Base-by-base conservation (phyloP, 176 grass and related monocot genomes). In the Raddia guianensis region DNA sequence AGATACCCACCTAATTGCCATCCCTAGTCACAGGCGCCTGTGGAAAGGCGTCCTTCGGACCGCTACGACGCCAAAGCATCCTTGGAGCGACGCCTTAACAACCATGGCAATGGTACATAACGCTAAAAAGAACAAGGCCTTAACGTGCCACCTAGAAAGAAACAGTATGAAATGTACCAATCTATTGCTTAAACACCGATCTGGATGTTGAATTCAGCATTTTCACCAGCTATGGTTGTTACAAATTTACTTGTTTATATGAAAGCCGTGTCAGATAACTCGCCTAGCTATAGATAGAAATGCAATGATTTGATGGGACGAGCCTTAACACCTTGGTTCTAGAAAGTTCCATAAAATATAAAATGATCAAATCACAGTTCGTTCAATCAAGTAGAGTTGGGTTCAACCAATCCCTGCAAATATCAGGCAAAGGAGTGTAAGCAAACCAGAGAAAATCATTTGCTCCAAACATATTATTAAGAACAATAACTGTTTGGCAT, bases 381-480 rank as follows among this genome's bases (percentile, higher is more conserved):
- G 61, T 83, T 88, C 85, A 99, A 70, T 89, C 76, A 88, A 99
- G 88, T 12, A 99, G 79, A 60, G 77, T 66, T 49, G 72, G 78
- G 81, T 99, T 99, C 84, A 93, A 75, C 92, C 96, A 99, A 78
- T 99, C 92, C 84, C 96, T 99, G 90, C 21, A 89, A 91, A 48
- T 47, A 48, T 15, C 42, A 45, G 49, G 19, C 0, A 52, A 64
- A 89, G 73, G 2, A 47, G 80, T 32, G 19, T 87, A 55, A 78
- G 47, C 9, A 69, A 64, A 58, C 53, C 11, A 45, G 72, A 66
- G 7, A 14, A 73, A 56, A 6, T 57, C 11, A 5, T 63, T 42
- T 18, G 52, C 44, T 50, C 14, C 27, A 33, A 88, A 46, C 20
- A 77, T 76, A 40, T 71, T n/a, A 74, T 57, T 44, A 50, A 51